These are phyloP conservation scores for Meyerozyma athensensis DNA, from an alignment of 1,139 yeast genomes.

Conservation along the genomic window DNA sequence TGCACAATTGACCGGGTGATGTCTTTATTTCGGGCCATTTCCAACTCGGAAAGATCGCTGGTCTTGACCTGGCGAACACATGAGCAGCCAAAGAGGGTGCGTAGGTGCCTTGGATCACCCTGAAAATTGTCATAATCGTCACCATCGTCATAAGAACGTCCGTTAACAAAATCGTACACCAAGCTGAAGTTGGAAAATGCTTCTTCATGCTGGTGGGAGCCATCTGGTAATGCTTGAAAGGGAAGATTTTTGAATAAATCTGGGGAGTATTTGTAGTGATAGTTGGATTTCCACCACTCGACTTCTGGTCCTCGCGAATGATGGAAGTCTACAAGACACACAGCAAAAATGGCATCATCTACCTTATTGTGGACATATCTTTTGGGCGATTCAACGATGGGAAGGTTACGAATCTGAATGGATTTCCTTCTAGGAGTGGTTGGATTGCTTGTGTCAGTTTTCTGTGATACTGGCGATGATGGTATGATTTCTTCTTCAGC, in stretches of 20 bases:
- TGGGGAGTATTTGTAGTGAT: slow-evolving; percentile 33
- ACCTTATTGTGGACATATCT: slow-evolving; percentile 9
- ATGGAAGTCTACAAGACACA: slow-evolving; percentile 89
- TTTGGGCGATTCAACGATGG: slow-evolving; percentile 20
- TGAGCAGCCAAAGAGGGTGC: slow-evolving; percentile 87
- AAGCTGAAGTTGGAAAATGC: slow-evolving; percentile 89
- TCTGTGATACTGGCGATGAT: slow-evolving; percentile 7
- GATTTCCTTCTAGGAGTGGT: slow-evolving; percentile 13
- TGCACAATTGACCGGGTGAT: slow-evolving; percentile 88
- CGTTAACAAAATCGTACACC: slow-evolving; percentile 59
- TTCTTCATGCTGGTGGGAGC: slow-evolving; percentile 87
- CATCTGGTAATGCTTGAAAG: slow-evolving; percentile 94
- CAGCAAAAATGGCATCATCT: slow-evolving; percentile 61
- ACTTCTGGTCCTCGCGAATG: slow-evolving; percentile 94
- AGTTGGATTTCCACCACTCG: slow-evolving; percentile 83
- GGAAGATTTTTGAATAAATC: slow-evolving; percentile 83
- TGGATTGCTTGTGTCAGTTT: slow-evolving; percentile 4
- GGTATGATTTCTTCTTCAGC: slow-evolving; percentile 9
- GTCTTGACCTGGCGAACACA: slow-evolving; percentile 82
- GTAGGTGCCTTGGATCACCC: slow-evolving; percentile 45
- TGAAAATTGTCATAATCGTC: slow-evolving; percentile 41
- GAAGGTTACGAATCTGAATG: slow-evolving; percentile 36
- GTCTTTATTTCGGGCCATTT: slow-evolving; percentile 52
- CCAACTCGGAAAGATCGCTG: slow-evolving; percentile 46
- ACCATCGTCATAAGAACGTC: slow-evolving; percentile 37